Base-by-base conservation (phyloP, 352 stramenopile genomes). In the Aphanomyces astaci region DNA sequence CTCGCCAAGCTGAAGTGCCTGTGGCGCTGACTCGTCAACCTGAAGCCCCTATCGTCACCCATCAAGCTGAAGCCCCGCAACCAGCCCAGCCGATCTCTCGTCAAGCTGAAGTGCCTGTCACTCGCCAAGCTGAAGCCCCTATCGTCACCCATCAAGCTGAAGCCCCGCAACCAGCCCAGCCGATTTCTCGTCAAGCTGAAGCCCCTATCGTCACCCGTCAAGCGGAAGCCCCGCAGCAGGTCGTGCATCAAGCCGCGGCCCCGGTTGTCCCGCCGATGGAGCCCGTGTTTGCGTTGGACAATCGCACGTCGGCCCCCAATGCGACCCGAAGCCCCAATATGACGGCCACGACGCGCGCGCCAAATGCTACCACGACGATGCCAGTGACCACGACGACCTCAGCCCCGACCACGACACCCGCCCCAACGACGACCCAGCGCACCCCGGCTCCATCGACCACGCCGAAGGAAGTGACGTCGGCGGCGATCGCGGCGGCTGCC, bases 121-220 rank as follows among this genome's bases (percentile, higher is more conserved):
- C 36, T 43, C 7, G 7, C 7, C 36, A 7, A 15, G 7, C 7
- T 43, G 7, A 7, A n/a, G n/a, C n/a, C n/a, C n/a, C n/a, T n/a
- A n/a, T n/a, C n/a, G n/a, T n/a, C n/a, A n/a, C n/a, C n/a, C n/a
- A n/a, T n/a, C n/a, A n/a, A n/a, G n/a, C n/a, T n/a, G n/a, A n/a
- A n/a, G 0, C 76, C 87, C 2, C 81, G 80, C 7, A 32, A 63
- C 7, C 77, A 85, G 54, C 72, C 89, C 63, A 77, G 83, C 69
- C 48, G 76, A 59, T 15, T 43, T 15, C 36, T 43, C 7, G 7
- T 15, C 36, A 7, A 15, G 7, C 7, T 43, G 7, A 7, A 43
- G 7, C 7, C 7, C 36, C 36, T 7, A 43, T 15, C 36, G 36
- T 43, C n/a, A n/a, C n/a, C n/a, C n/a, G n/a, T n/a, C n/a, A n/a